These are phyloP conservation scores for Podospora conica DNA, from an alignment of 495 filamentous ascomycete genomes.

Conservation along the genomic window DNA sequence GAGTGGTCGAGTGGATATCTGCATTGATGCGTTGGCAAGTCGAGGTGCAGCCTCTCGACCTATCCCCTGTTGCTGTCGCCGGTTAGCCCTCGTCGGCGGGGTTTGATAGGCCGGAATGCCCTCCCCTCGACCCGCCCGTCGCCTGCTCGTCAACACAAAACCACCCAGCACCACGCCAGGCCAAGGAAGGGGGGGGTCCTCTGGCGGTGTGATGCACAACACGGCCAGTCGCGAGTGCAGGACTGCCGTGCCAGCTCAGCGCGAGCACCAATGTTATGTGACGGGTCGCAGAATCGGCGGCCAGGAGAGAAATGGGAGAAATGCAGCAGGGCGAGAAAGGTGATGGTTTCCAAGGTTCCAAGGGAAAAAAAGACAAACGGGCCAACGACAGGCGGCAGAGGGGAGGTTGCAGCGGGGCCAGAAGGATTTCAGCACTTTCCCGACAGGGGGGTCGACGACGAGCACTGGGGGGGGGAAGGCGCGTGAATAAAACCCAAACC, in stretches of 20 bases:
- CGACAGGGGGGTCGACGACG: conserved; percentile 5
- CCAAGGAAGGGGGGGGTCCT: conserved; percentile 24
- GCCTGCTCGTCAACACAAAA: conserved; percentile 6
- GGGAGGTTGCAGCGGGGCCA: conserved; percentile 16
- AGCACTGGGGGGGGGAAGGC: conserved; percentile 3
- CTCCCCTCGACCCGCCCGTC: conserved; percentile 22
- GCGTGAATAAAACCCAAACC: conserved; percentile 43
- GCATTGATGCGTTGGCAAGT: conserved; percentile 36
- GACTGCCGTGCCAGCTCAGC: conserved; percentile 28
- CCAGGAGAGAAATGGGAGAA: conserved; percentile 8
- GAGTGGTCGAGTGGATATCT: conserved; percentile 21
- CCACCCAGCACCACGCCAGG: background rate
- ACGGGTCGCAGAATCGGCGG: conserved; percentile 24
- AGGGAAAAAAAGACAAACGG: conserved; percentile 1
- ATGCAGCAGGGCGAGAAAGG: conserved; percentile 13
- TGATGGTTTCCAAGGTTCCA: conserved; percentile 9
- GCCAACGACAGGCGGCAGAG: background rate
- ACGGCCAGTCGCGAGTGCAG: conserved; percentile 27
- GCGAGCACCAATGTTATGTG: conserved; percentile 20
- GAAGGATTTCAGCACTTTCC: conserved; percentile 9
- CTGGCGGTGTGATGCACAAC: conserved; percentile 22
- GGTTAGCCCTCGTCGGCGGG: conserved; percentile 17
- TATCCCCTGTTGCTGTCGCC: conserved; percentile 27
- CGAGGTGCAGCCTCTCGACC: conserved; percentile 27
- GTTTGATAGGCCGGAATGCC: conserved; percentile 29